Percentiles rank a stretch among this genome's conserved stretches.
These are phyloP conservation scores for Phaffia rhodozyma DNA, from an alignment of 1,284 basidiomycete genomes.

Conservation along the genomic window DNA sequence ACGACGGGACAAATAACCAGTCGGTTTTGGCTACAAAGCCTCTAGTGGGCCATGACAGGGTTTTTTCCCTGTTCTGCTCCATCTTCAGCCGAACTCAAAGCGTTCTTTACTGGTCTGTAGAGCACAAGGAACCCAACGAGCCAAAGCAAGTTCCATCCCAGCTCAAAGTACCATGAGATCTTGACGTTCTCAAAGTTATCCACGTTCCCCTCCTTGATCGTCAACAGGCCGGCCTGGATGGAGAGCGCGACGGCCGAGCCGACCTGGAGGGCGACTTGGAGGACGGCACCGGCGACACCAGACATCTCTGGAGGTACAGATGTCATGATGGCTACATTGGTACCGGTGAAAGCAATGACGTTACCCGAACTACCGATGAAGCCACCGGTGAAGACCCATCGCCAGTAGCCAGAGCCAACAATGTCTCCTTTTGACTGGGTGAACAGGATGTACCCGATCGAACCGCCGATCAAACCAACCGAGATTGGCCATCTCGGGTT, in stretches of 20 bases:
- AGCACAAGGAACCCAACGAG: slow-evolving; percentile 26
- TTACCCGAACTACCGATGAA: slow-evolving; percentile 26
- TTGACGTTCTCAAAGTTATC: slow-evolving; percentile 27
- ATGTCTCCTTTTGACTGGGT: slow-evolving; percentile 27
- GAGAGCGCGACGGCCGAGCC: slow-evolving; percentile 28
- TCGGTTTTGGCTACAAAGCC: too few species aligned
- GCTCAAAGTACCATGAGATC: slow-evolving; percentile 28
- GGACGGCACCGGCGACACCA: slow-evolving; percentile 31
- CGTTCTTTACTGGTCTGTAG: slow-evolving; percentile 24
- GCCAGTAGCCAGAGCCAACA: slow-evolving; percentile 29
- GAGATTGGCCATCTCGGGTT: slow-evolving; percentile 29
- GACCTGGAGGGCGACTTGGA: slow-evolving; percentile 30
- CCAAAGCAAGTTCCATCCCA: slow-evolving; percentile 30
- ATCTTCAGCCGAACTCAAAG: too few species aligned
- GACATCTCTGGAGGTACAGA: slow-evolving; percentile 26
- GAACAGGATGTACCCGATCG: slow-evolving; percentile 26
- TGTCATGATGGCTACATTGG: slow-evolving; percentile 29
- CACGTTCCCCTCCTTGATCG: slow-evolving; percentile 26
- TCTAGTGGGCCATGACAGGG: too few species aligned
- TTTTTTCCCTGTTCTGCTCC: too few species aligned
- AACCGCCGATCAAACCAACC: slow-evolving; percentile 20
- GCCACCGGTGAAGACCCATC: slow-evolving; percentile 27
- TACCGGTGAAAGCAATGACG: slow-evolving; percentile 22
- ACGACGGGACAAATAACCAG: too few species aligned
- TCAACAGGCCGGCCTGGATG: slow-evolving; percentile 31